These are phyloP conservation scores for Trichoderma afroharzianum DNA, from an alignment of 2,329 filamentous ascomycete species.

Conservation along the genomic window DNA sequence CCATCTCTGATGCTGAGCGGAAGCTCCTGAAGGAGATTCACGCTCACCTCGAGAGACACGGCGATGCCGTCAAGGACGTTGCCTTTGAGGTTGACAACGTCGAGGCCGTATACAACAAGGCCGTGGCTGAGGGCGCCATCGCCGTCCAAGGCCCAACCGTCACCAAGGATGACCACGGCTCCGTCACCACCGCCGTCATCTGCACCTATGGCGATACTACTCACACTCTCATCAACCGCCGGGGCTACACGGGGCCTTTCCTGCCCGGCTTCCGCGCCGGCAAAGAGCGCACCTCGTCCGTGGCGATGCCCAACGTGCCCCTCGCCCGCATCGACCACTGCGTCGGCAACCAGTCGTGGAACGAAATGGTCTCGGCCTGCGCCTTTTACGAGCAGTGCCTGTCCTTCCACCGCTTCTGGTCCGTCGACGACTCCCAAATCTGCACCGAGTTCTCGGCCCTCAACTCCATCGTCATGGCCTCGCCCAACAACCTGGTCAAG, in stretches of 20 bases:
- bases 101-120: constrained; percentile 70
- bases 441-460: constrained; percentile 89
- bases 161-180: constrained; percentile 56
- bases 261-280: constrained; percentile 74
- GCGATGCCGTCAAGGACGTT: constrained; percentile 92
- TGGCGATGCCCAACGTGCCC: constrained; percentile 57
- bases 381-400: constrained; percentile 82
- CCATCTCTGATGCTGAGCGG: constrained; percentile 61
- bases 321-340: constrained; percentile 88
- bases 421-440: constrained; percentile 88
- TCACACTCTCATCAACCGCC: constrained; percentile 80
- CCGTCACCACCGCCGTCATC: constrained; percentile 73
- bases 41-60: constrained; percentile 78
- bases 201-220: constrained; percentile 93
- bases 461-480: constrained; percentile 86
- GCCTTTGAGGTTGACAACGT: constrained; percentile 93
- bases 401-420: constrained; percentile 96
- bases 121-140: constrained; percentile 61
- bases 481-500: constrained; percentile 80
- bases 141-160: constrained; percentile 59
- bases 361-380: constrained; percentile 70
- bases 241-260: constrained; percentile 69
- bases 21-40: constrained; percentile 70
- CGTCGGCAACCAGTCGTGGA: constrained; percentile 95
- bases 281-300: constrained; percentile 35